Conservation (phyloP, 176 grass and related monocot genomes). For the Carex myosuroides region DNA sequence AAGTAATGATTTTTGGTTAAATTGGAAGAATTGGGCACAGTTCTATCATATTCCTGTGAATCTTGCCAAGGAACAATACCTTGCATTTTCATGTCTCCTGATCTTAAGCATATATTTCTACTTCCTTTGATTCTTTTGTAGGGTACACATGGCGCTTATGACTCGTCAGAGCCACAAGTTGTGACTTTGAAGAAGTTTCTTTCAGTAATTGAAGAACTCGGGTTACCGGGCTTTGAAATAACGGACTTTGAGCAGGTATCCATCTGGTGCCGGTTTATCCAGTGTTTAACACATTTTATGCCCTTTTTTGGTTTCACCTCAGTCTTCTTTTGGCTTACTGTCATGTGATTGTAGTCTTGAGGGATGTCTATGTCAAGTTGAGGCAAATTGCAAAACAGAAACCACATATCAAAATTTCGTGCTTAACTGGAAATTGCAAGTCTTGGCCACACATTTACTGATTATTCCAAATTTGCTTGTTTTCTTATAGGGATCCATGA, state of each 20-base stretch:
- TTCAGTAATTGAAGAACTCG: slow-evolving; percentile 61
- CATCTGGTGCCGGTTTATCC: slow-evolving; percentile 15
- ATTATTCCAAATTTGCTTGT: background rate
- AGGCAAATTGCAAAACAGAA: background rate
- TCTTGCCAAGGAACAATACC: background rate
- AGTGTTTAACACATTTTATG: slow-evolving; percentile 3
- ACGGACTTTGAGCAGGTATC: slow-evolving; percentile 81
- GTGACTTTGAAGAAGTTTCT: slow-evolving; percentile 77
- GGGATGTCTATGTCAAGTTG: background rate
- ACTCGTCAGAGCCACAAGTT: slow-evolving; percentile 39
- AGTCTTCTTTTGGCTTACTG: background rate
- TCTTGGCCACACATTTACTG: slow-evolving; percentile 23
- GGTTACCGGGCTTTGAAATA: slow-evolving; percentile 60
- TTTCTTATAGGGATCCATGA: slow-evolving; percentile 60
- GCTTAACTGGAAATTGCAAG: background rate
- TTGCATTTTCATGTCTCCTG: slow-evolving; percentile 11
- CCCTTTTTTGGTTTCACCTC: background rate
- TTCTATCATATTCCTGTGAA: background rate
- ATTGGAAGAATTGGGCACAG: background rate
- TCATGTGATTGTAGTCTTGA: background rate
- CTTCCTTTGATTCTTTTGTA: slow-evolving; percentile 15
- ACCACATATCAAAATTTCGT: background rate
- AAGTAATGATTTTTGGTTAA: background rate
- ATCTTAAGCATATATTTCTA: slow-evolving; percentile 17
- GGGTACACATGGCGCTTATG: slow-evolving; percentile 46